Percentiles rank a stretch among this genome's conserved stretches.
Conservation (phyloP, 495 filamentous ascomycete genomes). For the Chaetomium cochliodes region DNA sequence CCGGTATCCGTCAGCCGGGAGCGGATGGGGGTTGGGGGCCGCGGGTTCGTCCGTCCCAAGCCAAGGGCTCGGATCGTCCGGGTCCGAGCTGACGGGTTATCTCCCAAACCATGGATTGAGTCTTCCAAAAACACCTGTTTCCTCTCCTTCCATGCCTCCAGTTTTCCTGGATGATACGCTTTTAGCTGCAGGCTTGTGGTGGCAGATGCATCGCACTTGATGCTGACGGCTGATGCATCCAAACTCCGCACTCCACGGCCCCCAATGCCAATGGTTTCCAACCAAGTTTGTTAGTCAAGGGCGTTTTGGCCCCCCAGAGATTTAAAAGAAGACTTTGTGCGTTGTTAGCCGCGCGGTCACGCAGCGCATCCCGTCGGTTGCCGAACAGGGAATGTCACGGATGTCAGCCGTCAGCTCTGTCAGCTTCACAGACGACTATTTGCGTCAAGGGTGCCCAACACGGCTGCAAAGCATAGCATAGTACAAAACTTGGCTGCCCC, state of each 20-base stretch:
- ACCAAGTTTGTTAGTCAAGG: not conserved
- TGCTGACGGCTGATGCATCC: not conserved
- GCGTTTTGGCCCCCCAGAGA: not conserved
- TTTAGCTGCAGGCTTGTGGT: not conserved
- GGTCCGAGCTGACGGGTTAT: slow-evolving; percentile 10
- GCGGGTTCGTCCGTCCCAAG: not conserved
- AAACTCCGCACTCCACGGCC: not conserved
- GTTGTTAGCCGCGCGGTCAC: not conserved
- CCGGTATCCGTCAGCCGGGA: not conserved
- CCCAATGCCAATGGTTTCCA: not conserved
- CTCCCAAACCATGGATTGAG: not conserved
- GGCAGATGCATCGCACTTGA: not conserved
- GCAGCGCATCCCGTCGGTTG: not conserved
- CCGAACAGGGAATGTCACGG: not conserved
- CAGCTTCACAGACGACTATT: too few species aligned
- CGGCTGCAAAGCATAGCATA: too few species aligned
- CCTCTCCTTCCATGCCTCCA: not conserved
- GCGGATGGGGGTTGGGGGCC: not conserved
- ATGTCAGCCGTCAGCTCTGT: not conserved
- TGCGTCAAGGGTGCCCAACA: too few species aligned
- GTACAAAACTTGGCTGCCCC: too few species aligned
- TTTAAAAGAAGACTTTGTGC: not conserved
- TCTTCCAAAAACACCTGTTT: not conserved
- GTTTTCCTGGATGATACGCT: not conserved
- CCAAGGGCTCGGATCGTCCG: slow-evolving; percentile 1